A percentile compares a stretch with the other conserved stretches of the same genome.
phyloP scores from a whole-genome alignment of 2,329 filamentous ascomycete genomes.

The Amesomyces nigricolor region DNA sequence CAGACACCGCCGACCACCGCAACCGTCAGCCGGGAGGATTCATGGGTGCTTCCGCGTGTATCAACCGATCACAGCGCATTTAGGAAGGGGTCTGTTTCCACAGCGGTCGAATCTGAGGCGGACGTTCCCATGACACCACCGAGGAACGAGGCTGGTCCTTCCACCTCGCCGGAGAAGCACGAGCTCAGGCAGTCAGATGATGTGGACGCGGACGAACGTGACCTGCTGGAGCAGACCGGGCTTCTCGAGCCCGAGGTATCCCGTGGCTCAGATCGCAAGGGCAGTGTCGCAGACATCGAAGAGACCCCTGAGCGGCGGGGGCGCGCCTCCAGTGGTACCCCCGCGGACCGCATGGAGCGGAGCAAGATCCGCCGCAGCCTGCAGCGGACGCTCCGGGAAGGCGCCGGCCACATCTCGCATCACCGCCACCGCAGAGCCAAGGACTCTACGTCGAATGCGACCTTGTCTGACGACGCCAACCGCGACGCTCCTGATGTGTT shows the following conservation, averaged over 20 bases:
- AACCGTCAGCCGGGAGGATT: conserved; percentile 37
- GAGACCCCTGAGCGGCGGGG: conserved; percentile 36
- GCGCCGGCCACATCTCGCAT: conserved; percentile 59
- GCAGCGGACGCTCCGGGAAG: conserved; percentile 82
- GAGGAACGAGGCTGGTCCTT: conserved; percentile 29
- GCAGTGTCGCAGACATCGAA: conserved; percentile 37
- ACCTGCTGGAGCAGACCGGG: conserved; percentile 62
- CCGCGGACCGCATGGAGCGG: conserved; percentile 48
- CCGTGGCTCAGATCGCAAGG: conserved; percentile 36
- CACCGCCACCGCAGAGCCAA: conserved; percentile 72
- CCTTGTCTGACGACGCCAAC: conserved; percentile 40
- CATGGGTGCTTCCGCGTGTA: conserved; percentile 39
- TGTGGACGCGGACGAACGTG: conserved; percentile 61
- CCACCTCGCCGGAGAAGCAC: conserved; percentile 29
- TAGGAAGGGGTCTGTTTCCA: conserved; percentile 42
- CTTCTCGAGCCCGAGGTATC: conserved; percentile 47
- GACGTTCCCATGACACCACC: conserved; percentile 32
- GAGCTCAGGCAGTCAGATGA: conserved; percentile 37
- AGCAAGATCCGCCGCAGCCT: conserved; percentile 77
- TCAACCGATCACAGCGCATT: conserved; percentile 32
- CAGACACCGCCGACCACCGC: conserved; percentile 44
- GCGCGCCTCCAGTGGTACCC: conserved; percentile 20
- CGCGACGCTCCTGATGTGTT: conserved; percentile 56
- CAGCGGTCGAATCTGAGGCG: conserved; percentile 34
- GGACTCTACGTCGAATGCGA: conserved; percentile 59